phyloP scores from a whole-genome alignment of 2,329 filamentous ascomycete genomes.

The Aspergillus sclerotialis region DNA sequence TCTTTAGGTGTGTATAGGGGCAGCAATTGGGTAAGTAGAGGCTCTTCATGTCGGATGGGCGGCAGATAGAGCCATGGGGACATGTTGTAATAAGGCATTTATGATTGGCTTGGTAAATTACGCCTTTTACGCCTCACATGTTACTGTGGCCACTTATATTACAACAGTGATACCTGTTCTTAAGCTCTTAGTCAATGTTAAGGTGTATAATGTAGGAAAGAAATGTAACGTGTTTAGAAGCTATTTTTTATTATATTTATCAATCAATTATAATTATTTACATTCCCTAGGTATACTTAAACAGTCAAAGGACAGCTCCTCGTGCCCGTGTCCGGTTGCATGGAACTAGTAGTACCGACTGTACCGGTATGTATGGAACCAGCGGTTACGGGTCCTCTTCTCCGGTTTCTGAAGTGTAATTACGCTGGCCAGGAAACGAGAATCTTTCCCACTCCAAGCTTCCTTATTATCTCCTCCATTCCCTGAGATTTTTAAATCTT shows the following conservation, averaged over 20 bases:
- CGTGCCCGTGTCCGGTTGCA: too few species aligned
- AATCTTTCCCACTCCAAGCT: conserved; percentile 32
- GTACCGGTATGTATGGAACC: conserved; percentile 26
- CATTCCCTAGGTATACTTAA: too few species aligned
- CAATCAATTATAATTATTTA: too few species aligned
- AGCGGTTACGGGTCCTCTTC: conserved; percentile 33
- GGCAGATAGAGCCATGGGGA: too few species aligned
- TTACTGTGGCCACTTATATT: neutral
- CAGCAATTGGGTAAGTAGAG: too few species aligned
- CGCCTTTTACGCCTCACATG: conserved; percentile 2
- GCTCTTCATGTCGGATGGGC: too few species aligned
- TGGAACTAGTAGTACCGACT: conserved; percentile 14
- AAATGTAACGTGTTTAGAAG: too few species aligned
- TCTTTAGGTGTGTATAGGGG: too few species aligned
- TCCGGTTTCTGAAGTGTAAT: conserved; percentile 24
- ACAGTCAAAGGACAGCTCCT: too few species aligned
- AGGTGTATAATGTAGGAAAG: too few species aligned
- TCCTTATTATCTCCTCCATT: conserved; percentile 27
- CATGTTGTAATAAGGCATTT: neutral
- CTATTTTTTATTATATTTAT: too few species aligned
- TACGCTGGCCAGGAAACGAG: conserved; percentile 15
- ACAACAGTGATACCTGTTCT: neutral
- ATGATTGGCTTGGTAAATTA: neutral
- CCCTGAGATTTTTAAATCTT: conserved; percentile 27
- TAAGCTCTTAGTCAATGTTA: too few species aligned